phyloP scores from a whole-genome alignment of 805 yeast genomes.

The Myxozyma melibiosi region DNA sequence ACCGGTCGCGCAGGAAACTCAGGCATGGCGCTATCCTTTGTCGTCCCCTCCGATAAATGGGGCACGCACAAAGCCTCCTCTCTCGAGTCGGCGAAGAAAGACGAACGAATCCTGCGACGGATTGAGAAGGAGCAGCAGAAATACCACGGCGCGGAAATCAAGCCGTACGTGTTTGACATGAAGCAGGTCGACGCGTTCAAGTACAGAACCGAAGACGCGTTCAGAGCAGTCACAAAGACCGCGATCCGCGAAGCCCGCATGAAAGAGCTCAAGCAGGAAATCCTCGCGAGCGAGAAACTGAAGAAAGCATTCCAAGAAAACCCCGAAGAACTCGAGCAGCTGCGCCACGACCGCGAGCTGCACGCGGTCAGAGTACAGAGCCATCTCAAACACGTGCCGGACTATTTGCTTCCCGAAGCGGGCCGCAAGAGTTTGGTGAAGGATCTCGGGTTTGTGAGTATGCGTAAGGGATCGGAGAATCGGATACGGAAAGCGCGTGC shows the following conservation, averaged over 20 bases:
- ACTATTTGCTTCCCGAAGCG: slow-evolving; percentile 76
- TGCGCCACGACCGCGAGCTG: slow-evolving; percentile 89
- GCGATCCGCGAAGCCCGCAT: slow-evolving; percentile 92
- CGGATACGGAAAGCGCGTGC: slow-evolving; percentile 36
- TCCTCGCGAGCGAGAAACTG: slow-evolving; percentile 83
- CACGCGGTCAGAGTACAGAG: slow-evolving; percentile 80
- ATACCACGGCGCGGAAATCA: slow-evolving; percentile 50
- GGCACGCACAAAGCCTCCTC: slow-evolving; percentile 87
- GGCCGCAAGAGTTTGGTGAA: slow-evolving; percentile 34
- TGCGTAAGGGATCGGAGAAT: slow-evolving; percentile 35
- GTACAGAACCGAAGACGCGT: slow-evolving; percentile 95
- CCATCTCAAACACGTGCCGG: slow-evolving; percentile 90
- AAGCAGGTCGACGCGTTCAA: slow-evolving; percentile 93
- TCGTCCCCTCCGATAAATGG: slow-evolving; percentile 77
- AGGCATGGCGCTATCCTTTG: slow-evolving; percentile 93
- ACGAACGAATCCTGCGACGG: slow-evolving; percentile 80
- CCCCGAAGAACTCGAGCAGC: slow-evolving; percentile 85
- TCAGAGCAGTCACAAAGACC: slow-evolving; percentile 87
- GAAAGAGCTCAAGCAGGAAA: slow-evolving; percentile 82
- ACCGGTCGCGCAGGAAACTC: slow-evolving; percentile 97
- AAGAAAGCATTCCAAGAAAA: slow-evolving; percentile 96
- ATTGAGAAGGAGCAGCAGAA: slow-evolving; percentile 76
- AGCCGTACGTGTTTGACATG: slow-evolving; percentile 89
- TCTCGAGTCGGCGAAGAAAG: slow-evolving; percentile 69
- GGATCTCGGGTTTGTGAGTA: slow-evolving; percentile 35